phyloP scores from a whole-genome alignment of 495 filamentous ascomycete genomes.

The Penicilliopsis zonata region DNA sequence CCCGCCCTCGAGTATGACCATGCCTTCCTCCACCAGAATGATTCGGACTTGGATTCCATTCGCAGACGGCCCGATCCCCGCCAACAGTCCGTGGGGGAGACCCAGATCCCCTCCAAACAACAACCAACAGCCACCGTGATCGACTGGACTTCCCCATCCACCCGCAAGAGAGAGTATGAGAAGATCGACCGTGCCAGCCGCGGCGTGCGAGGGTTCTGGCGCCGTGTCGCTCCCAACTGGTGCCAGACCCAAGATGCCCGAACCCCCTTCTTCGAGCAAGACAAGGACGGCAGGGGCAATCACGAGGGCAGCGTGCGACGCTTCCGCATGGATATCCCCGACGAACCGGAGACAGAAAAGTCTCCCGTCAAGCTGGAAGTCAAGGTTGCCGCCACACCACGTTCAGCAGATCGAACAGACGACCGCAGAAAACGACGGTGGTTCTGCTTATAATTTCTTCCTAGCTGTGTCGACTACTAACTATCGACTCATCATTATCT shows the following conservation, averaged over 20 bases:
- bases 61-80: constrained; percentile 1
- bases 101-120: constrained; percentile 7
- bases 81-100: background rate
- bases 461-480: background rate
- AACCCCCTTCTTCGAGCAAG: constrained; percentile 31
- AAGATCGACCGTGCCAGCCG: constrained; percentile 37
- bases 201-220: constrained; percentile 33
- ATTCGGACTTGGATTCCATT: background rate
- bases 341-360: constrained; percentile 9
- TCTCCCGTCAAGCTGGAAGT: constrained; percentile 3
- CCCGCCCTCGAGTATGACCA: constrained; percentile 5
- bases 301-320: constrained; percentile 36
- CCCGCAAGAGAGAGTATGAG: constrained; percentile 34
- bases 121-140: constrained; percentile 31
- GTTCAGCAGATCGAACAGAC: constrained; percentile 2
- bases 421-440: constrained; percentile 15
- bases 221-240: constrained; percentile 30
- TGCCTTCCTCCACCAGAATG: constrained; percentile 2
- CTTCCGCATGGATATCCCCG: constrained; percentile 37
- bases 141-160: constrained; percentile 37
- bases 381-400: background rate
- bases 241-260: constrained; percentile 19
- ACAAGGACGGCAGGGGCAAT: constrained; percentile 20
- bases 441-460: too few relatives aligned
- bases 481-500: background rate